Conservation (phyloP, 2,329 filamentous ascomycete genomes). For the Neophaeococcomyces mojaviensis region DNA sequence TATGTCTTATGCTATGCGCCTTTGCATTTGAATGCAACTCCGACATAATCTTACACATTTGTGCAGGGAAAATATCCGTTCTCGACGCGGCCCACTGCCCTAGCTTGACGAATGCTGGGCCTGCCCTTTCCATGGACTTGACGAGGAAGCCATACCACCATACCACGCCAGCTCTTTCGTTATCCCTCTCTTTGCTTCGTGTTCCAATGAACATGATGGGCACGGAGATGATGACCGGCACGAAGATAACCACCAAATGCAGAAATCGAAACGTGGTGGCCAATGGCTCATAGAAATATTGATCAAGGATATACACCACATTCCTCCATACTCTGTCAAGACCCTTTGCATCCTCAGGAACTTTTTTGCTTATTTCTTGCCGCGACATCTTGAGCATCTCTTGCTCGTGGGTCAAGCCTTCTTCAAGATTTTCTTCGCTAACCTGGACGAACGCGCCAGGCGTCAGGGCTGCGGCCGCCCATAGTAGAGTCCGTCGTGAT, state of each 20-base stretch:
- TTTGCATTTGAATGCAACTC: constrained; percentile 90
- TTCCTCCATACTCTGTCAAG: constrained; percentile 52
- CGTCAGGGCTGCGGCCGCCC: constrained; percentile 43
- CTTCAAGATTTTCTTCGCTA: constrained; percentile 41
- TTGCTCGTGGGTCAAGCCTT: constrained; percentile 63
- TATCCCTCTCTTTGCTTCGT: constrained; percentile 55
- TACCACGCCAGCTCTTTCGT: constrained; percentile 71
- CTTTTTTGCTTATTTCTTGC: constrained; percentile 64
- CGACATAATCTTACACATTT: constrained; percentile 91
- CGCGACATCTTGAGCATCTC: constrained; percentile 81
- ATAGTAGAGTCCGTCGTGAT: constrained; percentile 23
- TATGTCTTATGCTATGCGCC: constrained; percentile 74
- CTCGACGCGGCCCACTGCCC: constrained; percentile 97
- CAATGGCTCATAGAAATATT: constrained; percentile 60
- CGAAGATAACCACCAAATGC: constrained; percentile 78
- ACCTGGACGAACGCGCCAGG: constrained; percentile 55
- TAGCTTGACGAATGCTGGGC: constrained; percentile 96
- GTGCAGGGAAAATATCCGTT: constrained; percentile 88
- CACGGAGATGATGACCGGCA: constrained; percentile 75
- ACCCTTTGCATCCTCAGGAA: constrained; percentile 55
- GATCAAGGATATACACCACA: constrained; percentile 60
- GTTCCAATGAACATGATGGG: constrained; percentile 74
- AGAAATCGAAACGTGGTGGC: constrained; percentile 83
- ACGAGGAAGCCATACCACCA: constrained; percentile 96
- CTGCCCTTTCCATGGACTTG: constrained; percentile 80